phyloP scores from a whole-genome alignment of 73 alveolate genomes.

The Uronychia setigera region DNA sequence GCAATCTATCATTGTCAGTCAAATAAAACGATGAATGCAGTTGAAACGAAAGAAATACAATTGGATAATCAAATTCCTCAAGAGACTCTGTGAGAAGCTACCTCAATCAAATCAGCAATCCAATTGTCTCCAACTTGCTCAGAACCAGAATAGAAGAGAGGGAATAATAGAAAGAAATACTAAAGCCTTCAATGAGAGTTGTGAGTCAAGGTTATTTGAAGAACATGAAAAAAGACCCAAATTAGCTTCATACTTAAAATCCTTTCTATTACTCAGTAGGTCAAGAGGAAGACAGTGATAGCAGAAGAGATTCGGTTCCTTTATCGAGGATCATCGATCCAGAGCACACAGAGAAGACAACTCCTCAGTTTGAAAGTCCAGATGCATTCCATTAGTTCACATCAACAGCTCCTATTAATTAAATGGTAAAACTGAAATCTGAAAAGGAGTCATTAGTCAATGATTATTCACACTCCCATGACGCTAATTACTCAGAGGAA shows the following conservation, averaged over 20 bases:
- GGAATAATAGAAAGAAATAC: too few species aligned
- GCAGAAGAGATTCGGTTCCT: background rate
- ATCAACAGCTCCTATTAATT: too few species aligned
- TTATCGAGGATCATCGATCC: background rate
- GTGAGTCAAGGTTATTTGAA: background rate
- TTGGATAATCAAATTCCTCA: too few species aligned
- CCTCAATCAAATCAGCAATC: background rate
- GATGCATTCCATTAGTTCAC: background rate
- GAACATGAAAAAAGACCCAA: background rate
- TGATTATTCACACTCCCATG: too few species aligned
- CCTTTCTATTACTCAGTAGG: too few species aligned
- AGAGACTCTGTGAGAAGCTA: background rate
- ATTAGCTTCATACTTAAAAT: background rate
- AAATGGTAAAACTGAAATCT: too few species aligned
- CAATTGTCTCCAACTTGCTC: background rate
- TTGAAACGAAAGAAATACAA: too few species aligned
- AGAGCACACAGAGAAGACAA: background rate
- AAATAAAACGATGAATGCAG: too few species aligned
- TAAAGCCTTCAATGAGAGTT: background rate
- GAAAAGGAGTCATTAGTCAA: too few species aligned
- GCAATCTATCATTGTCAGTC: too few species aligned
- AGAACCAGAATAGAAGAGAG: background rate
- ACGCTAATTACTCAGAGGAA: too few species aligned
- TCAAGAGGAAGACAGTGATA: background rate
- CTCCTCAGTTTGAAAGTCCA: background rate